These are phyloP conservation scores for Fusarium luffae DNA, from an alignment of 2,329 filamentous ascomycete genomes.

Conservation along the genomic window DNA sequence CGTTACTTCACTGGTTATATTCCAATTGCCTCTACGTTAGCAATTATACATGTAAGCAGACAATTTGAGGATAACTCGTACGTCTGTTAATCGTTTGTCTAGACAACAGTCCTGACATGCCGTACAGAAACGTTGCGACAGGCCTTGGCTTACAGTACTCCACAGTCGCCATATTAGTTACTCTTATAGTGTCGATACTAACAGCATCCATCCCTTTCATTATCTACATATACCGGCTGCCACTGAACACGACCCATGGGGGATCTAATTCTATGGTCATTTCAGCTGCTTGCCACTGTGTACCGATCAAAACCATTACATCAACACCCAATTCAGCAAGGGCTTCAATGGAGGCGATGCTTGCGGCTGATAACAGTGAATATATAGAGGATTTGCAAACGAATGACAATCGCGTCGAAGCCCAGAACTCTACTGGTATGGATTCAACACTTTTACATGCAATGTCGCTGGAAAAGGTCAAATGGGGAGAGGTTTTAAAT, in stretches of 20 bases:
- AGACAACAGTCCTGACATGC: background rate
- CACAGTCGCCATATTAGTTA: conserved; percentile 18
- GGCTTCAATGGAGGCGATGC: too few species aligned
- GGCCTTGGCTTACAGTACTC: conserved; percentile 18
- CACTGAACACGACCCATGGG: conserved; percentile 17
- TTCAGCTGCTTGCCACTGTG: conserved; percentile 26
- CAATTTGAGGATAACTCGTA: fast-evolving
- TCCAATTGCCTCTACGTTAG: conserved; percentile 34
- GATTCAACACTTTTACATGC: background rate
- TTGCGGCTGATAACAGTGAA: too few species aligned
- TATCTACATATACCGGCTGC: conserved; percentile 2
- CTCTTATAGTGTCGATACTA: background rate
- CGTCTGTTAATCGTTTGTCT: background rate
- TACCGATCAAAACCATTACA: background rate
- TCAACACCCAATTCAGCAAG: background rate
- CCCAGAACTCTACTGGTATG: too few species aligned
- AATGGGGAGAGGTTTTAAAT: conserved; percentile 23
- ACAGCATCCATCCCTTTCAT: conserved; percentile 1
- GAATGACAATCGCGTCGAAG: too few species aligned
- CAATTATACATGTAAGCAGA: conserved; percentile 21
- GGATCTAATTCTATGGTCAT: conserved; percentile 28
- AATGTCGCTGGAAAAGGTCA: conserved; percentile 7
- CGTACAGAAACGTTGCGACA: background rate
- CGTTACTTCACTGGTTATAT: conserved; percentile 37
- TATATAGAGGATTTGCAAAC: too few species aligned